Evolutionary conservation across 1,284 basidiomycete genomes (phyloP).

Genomic region (Vanrija sp.): DNA sequence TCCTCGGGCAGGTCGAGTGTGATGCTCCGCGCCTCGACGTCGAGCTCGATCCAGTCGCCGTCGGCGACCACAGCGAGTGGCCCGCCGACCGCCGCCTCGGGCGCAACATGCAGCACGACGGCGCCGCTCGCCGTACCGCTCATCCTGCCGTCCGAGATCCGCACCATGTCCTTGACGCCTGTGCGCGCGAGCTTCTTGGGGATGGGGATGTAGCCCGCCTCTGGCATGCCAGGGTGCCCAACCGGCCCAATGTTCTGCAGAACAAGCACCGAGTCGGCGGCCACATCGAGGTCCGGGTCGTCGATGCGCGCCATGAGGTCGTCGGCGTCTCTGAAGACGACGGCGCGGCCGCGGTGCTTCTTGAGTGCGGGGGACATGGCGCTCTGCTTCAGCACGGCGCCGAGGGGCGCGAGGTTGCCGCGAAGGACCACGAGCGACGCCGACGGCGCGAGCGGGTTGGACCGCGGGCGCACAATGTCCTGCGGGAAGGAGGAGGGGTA

Average conservation of each 20-base stretch:
- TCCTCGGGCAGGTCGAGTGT: slow-evolving; percentile 20
- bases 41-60: slow-evolving; percentile 41
- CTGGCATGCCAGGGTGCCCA: slow-evolving; percentile 47
- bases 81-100: slow-evolving; percentile 45
- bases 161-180: slow-evolving; percentile 46
- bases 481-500: slow-evolving; percentile 27
- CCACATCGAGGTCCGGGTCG: slow-evolving; percentile 31
- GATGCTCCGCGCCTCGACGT: slow-evolving; percentile 31
- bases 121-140: slow-evolving; percentile 44
- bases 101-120: slow-evolving; percentile 44
- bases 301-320: slow-evolving; percentile 42
- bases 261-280: slow-evolving; percentile 33
- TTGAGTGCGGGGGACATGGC: slow-evolving; percentile 31
- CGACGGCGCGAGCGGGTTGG: slow-evolving; percentile 30
- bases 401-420: slow-evolving; percentile 44
- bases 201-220: slow-evolving; percentile 45
- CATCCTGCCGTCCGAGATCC: slow-evolving; percentile 46
- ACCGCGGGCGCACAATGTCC: slow-evolving; percentile 34
- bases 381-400: slow-evolving; percentile 40
- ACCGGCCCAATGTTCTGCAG: slow-evolving; percentile 43
- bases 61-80: slow-evolving; percentile 40
- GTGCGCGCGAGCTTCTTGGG: slow-evolving; percentile 38
- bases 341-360: slow-evolving; percentile 30
- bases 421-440: slow-evolving; percentile 36
- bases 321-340: slow-evolving; percentile 33